Base-by-base conservation (phyloP, 495 filamentous ascomycete genomes). In the Glutinoglossum americanum region DNA sequence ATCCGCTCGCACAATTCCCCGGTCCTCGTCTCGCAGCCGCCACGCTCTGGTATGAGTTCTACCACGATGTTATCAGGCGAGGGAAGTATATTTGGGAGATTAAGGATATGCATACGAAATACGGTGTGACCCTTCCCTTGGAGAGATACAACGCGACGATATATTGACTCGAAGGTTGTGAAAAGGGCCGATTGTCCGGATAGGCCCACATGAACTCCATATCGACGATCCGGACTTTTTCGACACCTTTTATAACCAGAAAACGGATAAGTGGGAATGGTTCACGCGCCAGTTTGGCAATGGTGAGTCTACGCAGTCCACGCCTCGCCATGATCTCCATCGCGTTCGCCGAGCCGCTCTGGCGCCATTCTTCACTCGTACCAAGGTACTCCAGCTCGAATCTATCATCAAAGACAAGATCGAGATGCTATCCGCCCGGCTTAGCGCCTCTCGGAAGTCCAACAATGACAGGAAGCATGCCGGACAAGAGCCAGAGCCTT, bases 41-140 rank as follows among this genome's bases (percentile, higher is more conserved):
- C 44, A 71, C 69, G 0, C 62, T 66, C n/a, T 73, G 71, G 71
- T 74, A 74, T 48, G 69, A 74, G 58, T 72, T 71, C 53, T 76
- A 74, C 57, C 71, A 69, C 55, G 73, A 75, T 51, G 62, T 70
- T 0, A 51, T 70, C 33, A 62, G 62, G 6, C 47, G 63, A 15
- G 73, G 73, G 8, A 61, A 67, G 17, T 68, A 65, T 51, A 27
- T 33, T 15, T 59, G 49, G 11, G 17, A 15, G 30, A 32, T 53
- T 27, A 89, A 59, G 32, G 45, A 59, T 41, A 61, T 70, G 62
- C 69, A 71, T 56, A 58, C 63, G 32, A 64, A 66, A 65, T 71
- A 70, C 49, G 68, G 67, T 68, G 19, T 7, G 57, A 41, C 15
- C 15, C 10, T 17, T 41, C 30, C 9, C 3, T 33, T 9, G 30